Evolutionary conservation across 106 monocot genomes (phyloP), one percentile per base, ranked within the genome.

Genomic region (Phalaenopsis equestris): DNA sequence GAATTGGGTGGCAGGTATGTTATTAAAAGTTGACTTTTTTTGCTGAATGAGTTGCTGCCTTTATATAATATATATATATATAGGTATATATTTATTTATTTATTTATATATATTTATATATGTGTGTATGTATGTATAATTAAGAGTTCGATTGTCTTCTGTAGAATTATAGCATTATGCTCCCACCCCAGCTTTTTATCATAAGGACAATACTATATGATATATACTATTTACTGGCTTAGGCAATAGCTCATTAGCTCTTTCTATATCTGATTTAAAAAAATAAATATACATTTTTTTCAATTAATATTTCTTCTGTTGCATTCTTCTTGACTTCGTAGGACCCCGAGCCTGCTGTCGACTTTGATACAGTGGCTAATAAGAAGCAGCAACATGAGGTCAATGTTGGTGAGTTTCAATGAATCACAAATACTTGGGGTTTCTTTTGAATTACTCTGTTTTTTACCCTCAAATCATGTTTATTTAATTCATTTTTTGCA

Each of bases 321-420:
- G 0, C 5, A 3, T 61, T 70, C 37, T 74, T 74, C 14, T 19
- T 5, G 45, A 19, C 6, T 83, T 46, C 84, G 76, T 88, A 99
- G 99, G 81, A 99, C 68, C 91, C 90, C 15, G 99, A 99, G 84
- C 90, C 93, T 56, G 80, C 89, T 43, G 91, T 96, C 76, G 93
- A 91, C n/a, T 93, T 96, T 80, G 91, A 99, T 80, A 99, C 99
- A 0, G 95, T 99, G 37, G 81, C 94, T 23, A 95, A 99, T 36
- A 80, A 79, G 77, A 99, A 93, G 79, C 86, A 99, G 87, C 85
- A 90, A 76, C 91, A 91, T 86, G 93, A 95, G 88, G 91, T 99
- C 78, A 91, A 99, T 82, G 88, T 95, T 87, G 99, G 99, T 99
- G 65, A 87, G 98, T 98, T 46, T 36, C 8, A 21, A 55, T 57